Evolutionary conservation across 192 early-diverging fungal species (phyloP).

Genomic region (Haplosporangium gracile): DNA sequence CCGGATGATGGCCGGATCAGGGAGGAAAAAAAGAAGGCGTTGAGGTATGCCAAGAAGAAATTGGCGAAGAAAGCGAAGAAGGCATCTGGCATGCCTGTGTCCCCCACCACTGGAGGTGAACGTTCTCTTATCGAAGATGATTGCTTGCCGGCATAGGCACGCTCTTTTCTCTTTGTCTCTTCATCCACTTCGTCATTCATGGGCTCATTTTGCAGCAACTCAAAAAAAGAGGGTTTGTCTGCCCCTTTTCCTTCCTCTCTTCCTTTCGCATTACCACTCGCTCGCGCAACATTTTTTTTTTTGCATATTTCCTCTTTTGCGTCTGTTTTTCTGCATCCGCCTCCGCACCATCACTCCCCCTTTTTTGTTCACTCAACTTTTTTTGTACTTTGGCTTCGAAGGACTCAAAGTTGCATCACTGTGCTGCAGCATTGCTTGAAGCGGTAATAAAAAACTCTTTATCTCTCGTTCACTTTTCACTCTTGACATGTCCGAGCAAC

Average conservation of each 20-base stretch:
- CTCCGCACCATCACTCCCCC: background rate
- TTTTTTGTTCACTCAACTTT: background rate
- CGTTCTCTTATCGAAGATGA: background rate
- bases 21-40: slow-evolving; percentile 9
- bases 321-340: background rate
- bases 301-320: background rate
- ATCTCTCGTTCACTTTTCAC: too few species aligned
- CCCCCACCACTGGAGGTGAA: background rate
- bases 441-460: too few species aligned
- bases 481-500: too few species aligned
- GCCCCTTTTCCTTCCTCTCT: background rate
- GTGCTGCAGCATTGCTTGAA: too few species aligned
- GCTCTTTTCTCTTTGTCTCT: background rate
- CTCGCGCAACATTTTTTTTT: background rate
- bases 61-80: slow-evolving; percentile 1
- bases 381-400: background rate
- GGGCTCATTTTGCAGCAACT: background rate
- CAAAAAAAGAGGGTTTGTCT: background rate
- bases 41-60: slow-evolving; percentile 25
- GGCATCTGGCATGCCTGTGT: background rate
- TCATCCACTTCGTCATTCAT: background rate
- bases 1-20: background rate
- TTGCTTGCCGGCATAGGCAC: background rate
- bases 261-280: background rate
- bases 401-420: too few species aligned